phyloP scores from a whole-genome alignment of 345 rosid genomes.

The Salix brachista region DNA sequence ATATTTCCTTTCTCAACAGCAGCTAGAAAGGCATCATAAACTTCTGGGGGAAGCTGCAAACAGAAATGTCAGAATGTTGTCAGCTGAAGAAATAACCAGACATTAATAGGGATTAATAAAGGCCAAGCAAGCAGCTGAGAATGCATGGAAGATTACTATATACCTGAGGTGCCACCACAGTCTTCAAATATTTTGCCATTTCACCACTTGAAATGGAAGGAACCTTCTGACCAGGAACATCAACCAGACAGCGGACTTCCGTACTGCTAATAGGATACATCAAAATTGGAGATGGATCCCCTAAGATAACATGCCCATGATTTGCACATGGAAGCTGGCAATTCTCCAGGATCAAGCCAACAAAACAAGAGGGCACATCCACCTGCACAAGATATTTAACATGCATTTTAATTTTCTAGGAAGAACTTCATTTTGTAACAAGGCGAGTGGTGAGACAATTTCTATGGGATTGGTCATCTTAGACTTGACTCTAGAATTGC shows the following conservation, averaged over 20 bases:
- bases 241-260: conserved; percentile 21
- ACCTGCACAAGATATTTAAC: conserved; percentile 3
- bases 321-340: conserved; percentile 21
- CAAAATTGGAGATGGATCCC: conserved; percentile 20
- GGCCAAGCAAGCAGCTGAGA: background rate
- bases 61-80: too few relatives aligned
- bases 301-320: conserved; percentile 23
- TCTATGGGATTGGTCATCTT: too few relatives aligned
- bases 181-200: conserved; percentile 20
- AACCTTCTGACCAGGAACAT: conserved; percentile 18
- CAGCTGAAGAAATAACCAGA: background rate
- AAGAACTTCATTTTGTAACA: too few relatives aligned
- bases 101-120: background rate
- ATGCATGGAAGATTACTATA: background rate
- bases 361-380: conserved; percentile 20
- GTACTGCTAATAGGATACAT: conserved; percentile 22
- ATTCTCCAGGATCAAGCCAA: conserved; percentile 16
- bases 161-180: conserved; percentile 18
- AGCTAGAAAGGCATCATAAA: conserved; percentile 12
- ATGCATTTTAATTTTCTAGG: too few relatives aligned
- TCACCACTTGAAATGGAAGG: conserved; percentile 22
- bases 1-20: conserved; percentile 15
- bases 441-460: too few relatives aligned
- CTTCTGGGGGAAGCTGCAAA: conserved; percentile 3
- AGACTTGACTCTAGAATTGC: too few relatives aligned